A percentile compares a stretch with the other conserved stretches of the same genome.
Conservation (phyloP, 257 asterid species). For the Forsythia suspensa region DNA sequence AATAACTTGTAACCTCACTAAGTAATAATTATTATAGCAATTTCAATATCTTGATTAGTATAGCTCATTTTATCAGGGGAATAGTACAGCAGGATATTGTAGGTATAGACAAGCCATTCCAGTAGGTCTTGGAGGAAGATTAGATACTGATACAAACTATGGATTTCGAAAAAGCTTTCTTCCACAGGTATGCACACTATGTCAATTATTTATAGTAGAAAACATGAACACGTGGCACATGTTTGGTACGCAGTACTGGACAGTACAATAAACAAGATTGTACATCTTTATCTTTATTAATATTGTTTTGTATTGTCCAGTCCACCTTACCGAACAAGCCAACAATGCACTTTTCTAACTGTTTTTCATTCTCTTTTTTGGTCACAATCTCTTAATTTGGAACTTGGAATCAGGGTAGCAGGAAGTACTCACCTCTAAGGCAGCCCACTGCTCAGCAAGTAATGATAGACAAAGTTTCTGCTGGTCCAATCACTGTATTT, state of each 20-base stretch:
- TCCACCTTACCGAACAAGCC: background rate
- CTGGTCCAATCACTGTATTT: constrained; percentile 67
- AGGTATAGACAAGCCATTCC: constrained; percentile 88
- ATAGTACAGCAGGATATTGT: constrained; percentile 73
- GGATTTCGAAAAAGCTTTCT: constrained; percentile 76
- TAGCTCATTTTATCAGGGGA: constrained; percentile 45
- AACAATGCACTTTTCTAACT: background rate
- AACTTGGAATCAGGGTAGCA: constrained; percentile 48
- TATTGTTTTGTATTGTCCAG: background rate
- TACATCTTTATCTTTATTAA: background rate
- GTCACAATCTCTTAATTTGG: background rate
- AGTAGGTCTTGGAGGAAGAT: constrained; percentile 64
- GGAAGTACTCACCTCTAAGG: constrained; percentile 62
- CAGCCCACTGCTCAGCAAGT: constrained; percentile 87
- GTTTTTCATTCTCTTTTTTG: background rate
- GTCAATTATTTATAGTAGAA: background rate
- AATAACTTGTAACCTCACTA: background rate
- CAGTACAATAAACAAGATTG: background rate
- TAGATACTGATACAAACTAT: constrained; percentile 63
- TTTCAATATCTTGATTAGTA: background rate
- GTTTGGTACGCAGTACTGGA: background rate
- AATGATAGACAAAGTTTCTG: constrained; percentile 59
- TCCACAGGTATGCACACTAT: constrained; percentile 57
- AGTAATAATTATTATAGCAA: background rate
- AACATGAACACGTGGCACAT: background rate